A percentile compares a stretch with the other conserved stretches of the same genome.
These are phyloP conservation scores for Pachysandra terminalis DNA, from an alignment of 164 flowering plant genomes.

Conservation along the genomic window DNA sequence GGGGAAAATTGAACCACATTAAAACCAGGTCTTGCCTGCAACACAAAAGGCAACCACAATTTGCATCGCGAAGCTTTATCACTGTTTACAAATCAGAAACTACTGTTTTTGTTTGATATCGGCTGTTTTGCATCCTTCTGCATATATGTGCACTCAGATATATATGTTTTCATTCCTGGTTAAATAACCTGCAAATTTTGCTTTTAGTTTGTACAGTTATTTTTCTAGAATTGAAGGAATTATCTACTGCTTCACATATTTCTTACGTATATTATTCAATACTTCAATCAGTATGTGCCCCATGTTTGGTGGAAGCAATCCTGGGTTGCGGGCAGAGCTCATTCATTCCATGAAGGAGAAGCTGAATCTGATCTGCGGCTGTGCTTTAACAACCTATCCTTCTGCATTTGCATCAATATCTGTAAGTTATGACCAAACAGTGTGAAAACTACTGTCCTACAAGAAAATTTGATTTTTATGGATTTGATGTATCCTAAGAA, in stretches of 20 bases:
- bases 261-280: not conserved
- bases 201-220: not conserved
- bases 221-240: not conserved
- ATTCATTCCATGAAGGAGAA: conserved; percentile 79
- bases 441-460: not conserved
- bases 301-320: conserved; percentile 93
- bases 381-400: conserved; percentile 52
- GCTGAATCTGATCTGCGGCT: conserved; percentile 73
- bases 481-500: not conserved
- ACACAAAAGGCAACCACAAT: not conserved
- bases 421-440: conserved; percentile 41
- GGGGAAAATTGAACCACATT: not conserved
- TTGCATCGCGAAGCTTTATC: not conserved
- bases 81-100: not conserved
- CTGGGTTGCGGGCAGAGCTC: conserved; percentile 81
- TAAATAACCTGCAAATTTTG: not conserved
- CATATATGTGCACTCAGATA: not conserved
- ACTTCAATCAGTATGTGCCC: conserved; percentile 63
- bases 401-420: conserved; percentile 83
- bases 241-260: not conserved
- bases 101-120: not conserved
- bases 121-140: not conserved
- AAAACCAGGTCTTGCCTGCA: not conserved
- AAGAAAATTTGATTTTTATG: not conserved
- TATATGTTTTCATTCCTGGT: not conserved